Conservation (phyloP, 2,329 filamentous ascomycete genomes). For the Monilinia fructigena region DNA sequence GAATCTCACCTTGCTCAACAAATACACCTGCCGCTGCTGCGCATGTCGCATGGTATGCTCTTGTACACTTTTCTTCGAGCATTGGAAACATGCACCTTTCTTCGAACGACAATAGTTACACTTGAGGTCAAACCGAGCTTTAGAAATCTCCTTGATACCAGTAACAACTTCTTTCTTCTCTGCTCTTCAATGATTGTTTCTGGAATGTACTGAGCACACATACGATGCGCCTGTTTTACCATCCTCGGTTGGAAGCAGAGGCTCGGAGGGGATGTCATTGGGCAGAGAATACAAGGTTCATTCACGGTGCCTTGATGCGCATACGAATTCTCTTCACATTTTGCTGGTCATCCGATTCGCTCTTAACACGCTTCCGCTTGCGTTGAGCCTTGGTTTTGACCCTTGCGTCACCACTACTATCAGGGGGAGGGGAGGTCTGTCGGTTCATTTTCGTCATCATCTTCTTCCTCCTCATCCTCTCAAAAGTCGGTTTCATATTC, state of each 20-base stretch:
- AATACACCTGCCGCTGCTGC: constrained; percentile 89
- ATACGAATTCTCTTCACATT: constrained; percentile 73
- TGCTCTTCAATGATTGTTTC: constrained; percentile 75
- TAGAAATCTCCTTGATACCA: constrained; percentile 78
- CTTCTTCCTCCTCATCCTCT: constrained; percentile 68
- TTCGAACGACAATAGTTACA: constrained; percentile 94
- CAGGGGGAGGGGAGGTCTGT: constrained; percentile 75
- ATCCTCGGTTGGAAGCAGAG: constrained; percentile 83
- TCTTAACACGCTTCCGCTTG: constrained; percentile 66
- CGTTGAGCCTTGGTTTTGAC: constrained; percentile 50
- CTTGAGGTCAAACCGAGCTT: constrained; percentile 85
- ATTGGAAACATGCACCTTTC: constrained; percentile 95
- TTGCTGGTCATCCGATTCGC: constrained; percentile 42
- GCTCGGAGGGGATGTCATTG: constrained; percentile 78
- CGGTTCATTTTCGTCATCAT: constrained; percentile 59
- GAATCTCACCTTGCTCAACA: constrained; percentile 81
- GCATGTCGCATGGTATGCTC: constrained; percentile 93
- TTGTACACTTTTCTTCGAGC: constrained; percentile 90
- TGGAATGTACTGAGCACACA: constrained; percentile 87
- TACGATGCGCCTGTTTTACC: constrained; percentile 79
- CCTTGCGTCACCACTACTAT: constrained; percentile 67
- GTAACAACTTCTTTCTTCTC: constrained; percentile 70
- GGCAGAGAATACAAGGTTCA: constrained; percentile 86
- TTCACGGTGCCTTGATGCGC: constrained; percentile 66
- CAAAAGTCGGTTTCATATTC: constrained; percentile 79